Evolutionary conservation across 1,284 basidiomycete species (phyloP), one percentile per base, ranked within the genome.

Genomic region (Prillingera fragicola): DNA sequence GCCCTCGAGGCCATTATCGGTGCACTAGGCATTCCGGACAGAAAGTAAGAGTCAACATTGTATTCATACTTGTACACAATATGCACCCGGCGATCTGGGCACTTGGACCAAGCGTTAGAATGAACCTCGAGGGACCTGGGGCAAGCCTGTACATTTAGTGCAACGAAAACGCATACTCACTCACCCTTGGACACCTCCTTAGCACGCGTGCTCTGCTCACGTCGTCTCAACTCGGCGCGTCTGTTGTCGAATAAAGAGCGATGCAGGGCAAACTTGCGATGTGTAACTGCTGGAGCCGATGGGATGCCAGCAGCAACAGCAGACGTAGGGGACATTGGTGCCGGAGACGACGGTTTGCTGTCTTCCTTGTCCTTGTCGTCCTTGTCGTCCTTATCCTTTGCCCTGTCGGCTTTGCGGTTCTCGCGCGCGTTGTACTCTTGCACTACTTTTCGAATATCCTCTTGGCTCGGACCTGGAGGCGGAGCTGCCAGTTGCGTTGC

Each of bases 391-490:
- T 53, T 46, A 19, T 51, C 47, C 24, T 31, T 39, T 29, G 53
- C 47, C n/a, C n/a, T n/a, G 10, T 40, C 47, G 7, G 54, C 39
- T 33, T 62, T 62, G 18, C 51, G 50, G 10, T 56, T 60, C 55
- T 70, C 63, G 25, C 59, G 57, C 8, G 61, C 48, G 19, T 62
- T 52, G 47, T 70, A 62, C 18, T 72, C 70, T 15, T 60, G 47
- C 18, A 72, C 53, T 15, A 72, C 70, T 43, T 67, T 69, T 26
- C 62, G 58, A 40, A 72, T 68, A 15, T 72, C 70, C n/a, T 65
- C 67, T 12, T 62, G 50, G 8, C 56, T 55, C 2, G 70, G 70
- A 2, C 58, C 60, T 2, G 57, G 21, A 1, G 58, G 27, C 5
- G 64, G 50, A 9, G 60, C 40, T 12, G 60, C 51, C 19, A 70